Percentiles rank a stretch among this genome's conserved stretches.
Conservation (phyloP, 1,139 yeast species). For the Candida sojae region DNA sequence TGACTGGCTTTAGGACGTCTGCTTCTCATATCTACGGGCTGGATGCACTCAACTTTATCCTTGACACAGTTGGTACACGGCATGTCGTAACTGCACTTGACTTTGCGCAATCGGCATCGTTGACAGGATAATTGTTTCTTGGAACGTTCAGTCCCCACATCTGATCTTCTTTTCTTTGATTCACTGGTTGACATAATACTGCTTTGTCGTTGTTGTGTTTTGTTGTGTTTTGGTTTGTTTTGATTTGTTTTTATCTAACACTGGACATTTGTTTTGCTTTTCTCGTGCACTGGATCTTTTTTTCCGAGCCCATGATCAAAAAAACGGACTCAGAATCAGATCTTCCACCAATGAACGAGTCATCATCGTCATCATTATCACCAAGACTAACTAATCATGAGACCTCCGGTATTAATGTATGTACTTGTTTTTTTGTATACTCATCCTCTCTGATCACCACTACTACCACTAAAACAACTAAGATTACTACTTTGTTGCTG, state of each 20-base stretch:
- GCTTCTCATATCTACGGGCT: conserved; percentile 53
- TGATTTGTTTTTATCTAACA: too few relatives aligned
- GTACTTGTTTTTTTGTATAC: too few relatives aligned
- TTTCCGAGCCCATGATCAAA: neutral
- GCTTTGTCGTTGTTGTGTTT: too few relatives aligned
- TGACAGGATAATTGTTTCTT: conserved; percentile 35
- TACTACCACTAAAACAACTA: too few relatives aligned
- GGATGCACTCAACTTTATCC: conserved; percentile 48
- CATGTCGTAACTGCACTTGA: conserved; percentile 50
- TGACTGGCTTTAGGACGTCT: conserved; percentile 53
- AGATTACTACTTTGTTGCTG: too few relatives aligned
- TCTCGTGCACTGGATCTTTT: conserved; percentile 1
- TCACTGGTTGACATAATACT: neutral
- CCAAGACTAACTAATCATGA: too few relatives aligned
- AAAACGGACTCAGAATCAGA: too few relatives aligned
- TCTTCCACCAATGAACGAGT: too few relatives aligned
- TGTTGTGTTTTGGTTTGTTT: too few relatives aligned
- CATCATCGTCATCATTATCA: too few relatives aligned
- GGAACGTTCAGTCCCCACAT: neutral
- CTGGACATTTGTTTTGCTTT: neutral
- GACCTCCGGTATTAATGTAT: too few relatives aligned
- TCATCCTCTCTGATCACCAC: too few relatives aligned
- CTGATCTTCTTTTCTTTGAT: neutral
- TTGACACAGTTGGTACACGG: conserved; percentile 55
- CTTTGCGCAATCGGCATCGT: conserved; percentile 53